Conservation (phyloP, 2,329 filamentous ascomycete species). For the Fusarium paranaense region DNA sequence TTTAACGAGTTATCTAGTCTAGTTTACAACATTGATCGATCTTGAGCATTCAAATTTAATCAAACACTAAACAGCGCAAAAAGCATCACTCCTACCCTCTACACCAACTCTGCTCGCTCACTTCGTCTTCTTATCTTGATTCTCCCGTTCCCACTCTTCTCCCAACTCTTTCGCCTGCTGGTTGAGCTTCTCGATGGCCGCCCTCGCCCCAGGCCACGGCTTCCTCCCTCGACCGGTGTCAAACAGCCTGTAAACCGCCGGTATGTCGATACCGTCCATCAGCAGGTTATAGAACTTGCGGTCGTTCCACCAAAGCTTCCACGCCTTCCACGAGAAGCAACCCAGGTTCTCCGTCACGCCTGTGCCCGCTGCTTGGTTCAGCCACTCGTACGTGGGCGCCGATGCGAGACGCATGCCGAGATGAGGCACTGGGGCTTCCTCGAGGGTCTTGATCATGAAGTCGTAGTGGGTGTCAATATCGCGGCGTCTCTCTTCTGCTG, state of each 20-base stretch:
- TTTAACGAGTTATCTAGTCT: not conserved
- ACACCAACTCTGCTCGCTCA: not conserved
- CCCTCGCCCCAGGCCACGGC: constrained; percentile 54
- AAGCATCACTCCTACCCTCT: not conserved
- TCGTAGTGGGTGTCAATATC: constrained; percentile 48
- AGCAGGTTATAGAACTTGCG: constrained; percentile 54
- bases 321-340: constrained; percentile 53
- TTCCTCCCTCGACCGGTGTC: constrained; percentile 52
- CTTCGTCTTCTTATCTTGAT: constrained; percentile 37
- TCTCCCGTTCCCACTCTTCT: constrained; percentile 38
- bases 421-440: constrained; percentile 41
- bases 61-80: not conserved
- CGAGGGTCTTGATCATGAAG: constrained; percentile 33
- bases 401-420: constrained; percentile 40
- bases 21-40: not conserved
- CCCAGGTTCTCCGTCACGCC: constrained; percentile 53
- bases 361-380: constrained; percentile 57
- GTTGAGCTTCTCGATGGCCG: constrained; percentile 46
- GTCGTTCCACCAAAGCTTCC: constrained; percentile 58
- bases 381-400: constrained; percentile 46
- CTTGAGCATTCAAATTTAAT: not conserved
- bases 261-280: constrained; percentile 53
- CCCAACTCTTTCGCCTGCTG: constrained; percentile 31
- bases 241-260: constrained; percentile 56
- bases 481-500: constrained; percentile 35